A percentile compares a stretch with the other conserved stretches of the same genome.
Conservation (phyloP, 768 basidiomycete genomes). For the Holtermannia corniformis region DNA sequence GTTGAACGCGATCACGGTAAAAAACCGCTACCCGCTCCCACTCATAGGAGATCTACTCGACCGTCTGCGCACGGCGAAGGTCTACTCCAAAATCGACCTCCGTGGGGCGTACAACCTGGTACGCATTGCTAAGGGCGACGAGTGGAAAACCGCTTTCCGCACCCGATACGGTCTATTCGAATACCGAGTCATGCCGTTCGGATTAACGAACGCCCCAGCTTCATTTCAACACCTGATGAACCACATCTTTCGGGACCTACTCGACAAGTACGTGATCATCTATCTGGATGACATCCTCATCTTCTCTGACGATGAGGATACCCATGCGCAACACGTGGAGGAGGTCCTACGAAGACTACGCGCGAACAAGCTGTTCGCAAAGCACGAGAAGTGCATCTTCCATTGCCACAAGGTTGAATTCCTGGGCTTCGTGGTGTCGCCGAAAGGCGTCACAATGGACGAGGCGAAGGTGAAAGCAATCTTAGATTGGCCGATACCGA, state of each 20-base stretch:
- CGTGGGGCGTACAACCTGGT: conserved; percentile 22
- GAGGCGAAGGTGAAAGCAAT: conserved; percentile 44
- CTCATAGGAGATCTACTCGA: conserved; percentile 13
- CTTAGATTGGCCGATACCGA: conserved; percentile 42
- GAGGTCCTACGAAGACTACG: conserved; percentile 9
- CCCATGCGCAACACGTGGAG: conserved; percentile 10
- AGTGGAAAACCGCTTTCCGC: conserved; percentile 41
- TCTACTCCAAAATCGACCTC: conserved; percentile 22
- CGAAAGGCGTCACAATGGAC: conserved; percentile 38
- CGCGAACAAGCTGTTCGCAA: conserved; percentile 1
- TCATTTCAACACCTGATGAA: conserved; percentile 27
- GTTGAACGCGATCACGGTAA: conserved; percentile 5
- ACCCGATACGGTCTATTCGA: conserved; percentile 25
- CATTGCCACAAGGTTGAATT: conserved; percentile 11
- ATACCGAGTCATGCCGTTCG: conserved; percentile 22
- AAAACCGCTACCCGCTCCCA: conserved; percentile 19
- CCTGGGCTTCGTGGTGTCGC: conserved; percentile 11
- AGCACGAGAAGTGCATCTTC: conserved; percentile 15
- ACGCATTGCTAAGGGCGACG: conserved; percentile 21
- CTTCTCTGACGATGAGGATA: conserved; percentile 1
- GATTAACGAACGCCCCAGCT: conserved; percentile 23
- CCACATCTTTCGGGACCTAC: conserved; percentile 15
- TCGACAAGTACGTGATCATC: conserved; percentile 10
- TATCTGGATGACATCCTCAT: no score
- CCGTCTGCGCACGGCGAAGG: conserved; percentile 5